Percentiles rank a stretch among this genome's conserved stretches.
Conservation (phyloP, 164 flowering plant species). For the Kingdonia uniflora region DNA sequence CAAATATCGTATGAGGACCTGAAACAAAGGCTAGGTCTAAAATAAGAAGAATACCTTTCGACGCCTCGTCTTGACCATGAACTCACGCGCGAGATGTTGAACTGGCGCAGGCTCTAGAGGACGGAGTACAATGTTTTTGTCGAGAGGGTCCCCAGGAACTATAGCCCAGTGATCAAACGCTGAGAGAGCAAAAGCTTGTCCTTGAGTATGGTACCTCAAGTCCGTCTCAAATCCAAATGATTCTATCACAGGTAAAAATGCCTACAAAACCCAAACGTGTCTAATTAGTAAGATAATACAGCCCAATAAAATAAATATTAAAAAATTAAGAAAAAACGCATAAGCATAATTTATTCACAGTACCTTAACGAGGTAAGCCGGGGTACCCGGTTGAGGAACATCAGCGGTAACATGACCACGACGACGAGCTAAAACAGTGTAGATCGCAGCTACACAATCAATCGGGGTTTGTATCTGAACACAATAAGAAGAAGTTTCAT, state of each 20-base stretch:
- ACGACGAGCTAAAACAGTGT: constrained; percentile 87
- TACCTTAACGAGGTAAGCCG: constrained; percentile 97
- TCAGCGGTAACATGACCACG: constrained; percentile 98
- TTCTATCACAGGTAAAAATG: constrained; percentile 92
- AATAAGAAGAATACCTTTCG: constrained; percentile 55
- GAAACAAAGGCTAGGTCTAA: too few relatives aligned
- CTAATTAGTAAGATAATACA: background rate
- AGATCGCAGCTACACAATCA: constrained; percentile 95
- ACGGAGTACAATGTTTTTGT: constrained; percentile 81
- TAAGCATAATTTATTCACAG: constrained; percentile 5
- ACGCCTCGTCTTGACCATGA: constrained; percentile 97
- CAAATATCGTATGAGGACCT: too few relatives aligned
- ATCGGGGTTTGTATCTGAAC: constrained; percentile 97
- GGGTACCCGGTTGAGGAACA: constrained; percentile 97
- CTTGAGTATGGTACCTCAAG: constrained; percentile 94
- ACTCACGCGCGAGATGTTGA: constrained; percentile 96
- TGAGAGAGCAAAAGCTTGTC: constrained; percentile 83
- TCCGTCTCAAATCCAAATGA: constrained; percentile 99
- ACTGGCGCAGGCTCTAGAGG: constrained; percentile 98
- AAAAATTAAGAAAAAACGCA: background rate
- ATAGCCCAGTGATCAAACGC: constrained; percentile 97
- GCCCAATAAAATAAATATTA: background rate
- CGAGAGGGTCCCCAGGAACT: constrained; percentile 97
- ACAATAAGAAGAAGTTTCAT: background rate
- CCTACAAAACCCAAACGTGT: constrained; percentile 33